Percentiles rank a stretch among this genome's conserved stretches.
These are phyloP conservation scores for Leptographium procerum DNA, from an alignment of 2,329 filamentous ascomycete species.

Conservation along the genomic window DNA sequence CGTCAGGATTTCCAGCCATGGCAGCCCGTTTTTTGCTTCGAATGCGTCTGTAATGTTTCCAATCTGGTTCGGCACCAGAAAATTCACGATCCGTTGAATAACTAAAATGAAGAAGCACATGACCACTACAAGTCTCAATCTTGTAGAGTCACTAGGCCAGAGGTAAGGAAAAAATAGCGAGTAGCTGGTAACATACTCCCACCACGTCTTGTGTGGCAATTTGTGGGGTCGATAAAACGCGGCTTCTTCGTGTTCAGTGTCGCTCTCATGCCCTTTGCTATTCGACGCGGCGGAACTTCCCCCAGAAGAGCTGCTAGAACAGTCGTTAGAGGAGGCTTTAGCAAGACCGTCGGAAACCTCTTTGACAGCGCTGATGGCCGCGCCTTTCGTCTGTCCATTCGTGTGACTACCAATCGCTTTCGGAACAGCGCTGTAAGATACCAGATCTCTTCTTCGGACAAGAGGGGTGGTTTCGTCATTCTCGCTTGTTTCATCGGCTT, in stretches of 20 bases:
- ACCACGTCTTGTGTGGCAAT: conserved; percentile 82
- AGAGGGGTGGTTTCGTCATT: conserved; percentile 37
- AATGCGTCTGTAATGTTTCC: conserved; percentile 70
- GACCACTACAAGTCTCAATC: conserved; percentile 67
- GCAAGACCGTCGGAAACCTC: conserved; percentile 19
- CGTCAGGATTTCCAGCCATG: conserved; percentile 63
- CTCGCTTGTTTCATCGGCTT: conserved; percentile 10
- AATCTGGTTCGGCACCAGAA: conserved; percentile 73
- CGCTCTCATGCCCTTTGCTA: not conserved
- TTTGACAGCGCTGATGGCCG: conserved; percentile 11
- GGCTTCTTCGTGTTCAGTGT: conserved; percentile 44
- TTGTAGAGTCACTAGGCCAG: conserved; percentile 73
- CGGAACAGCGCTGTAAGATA: not conserved
- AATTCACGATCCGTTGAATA: conserved; percentile 72
- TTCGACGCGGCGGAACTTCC: conserved; percentile 7
- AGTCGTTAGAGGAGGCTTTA: conserved; percentile 22
- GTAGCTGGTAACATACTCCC: conserved; percentile 89
- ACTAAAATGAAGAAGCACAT: conserved; percentile 74
- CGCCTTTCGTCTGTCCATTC: not conserved
- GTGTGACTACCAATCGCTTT: not conserved
- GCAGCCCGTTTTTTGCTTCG: conserved; percentile 37
- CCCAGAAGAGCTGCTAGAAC: conserved; percentile 25
- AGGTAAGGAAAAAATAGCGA: conserved; percentile 91
- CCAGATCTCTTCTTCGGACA: conserved; percentile 29
- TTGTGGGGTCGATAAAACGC: conserved; percentile 86